These are phyloP conservation scores for Clonostachys sp. DNA, from an alignment of 2,329 filamentous ascomycete genomes.

Conservation along the genomic window DNA sequence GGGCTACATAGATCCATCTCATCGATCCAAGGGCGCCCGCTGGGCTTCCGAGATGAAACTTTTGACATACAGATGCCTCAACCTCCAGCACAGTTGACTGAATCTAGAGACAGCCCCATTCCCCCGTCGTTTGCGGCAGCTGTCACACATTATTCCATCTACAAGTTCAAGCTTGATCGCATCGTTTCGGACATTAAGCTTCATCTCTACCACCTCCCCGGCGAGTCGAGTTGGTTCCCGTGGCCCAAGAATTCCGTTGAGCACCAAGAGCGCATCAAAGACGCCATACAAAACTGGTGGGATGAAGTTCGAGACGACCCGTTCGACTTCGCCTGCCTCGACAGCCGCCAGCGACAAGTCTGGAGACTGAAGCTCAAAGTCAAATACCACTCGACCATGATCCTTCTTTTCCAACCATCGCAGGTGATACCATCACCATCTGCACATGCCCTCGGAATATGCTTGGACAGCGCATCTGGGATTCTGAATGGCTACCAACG, in stretches of 20 bases:
- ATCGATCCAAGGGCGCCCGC: slow-evolving; percentile 28
- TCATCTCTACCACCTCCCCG: slow-evolving; percentile 12
- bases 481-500: slow-evolving; percentile 19
- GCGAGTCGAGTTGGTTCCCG: slow-evolving; percentile 8
- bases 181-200: slow-evolving; percentile 15
- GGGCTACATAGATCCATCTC: slow-evolving; percentile 18
- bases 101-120: neutral
- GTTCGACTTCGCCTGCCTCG: slow-evolving; percentile 1
- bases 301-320: neutral
- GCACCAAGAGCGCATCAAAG: slow-evolving; percentile 7
- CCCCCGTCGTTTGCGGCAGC: slow-evolving; percentile 2
- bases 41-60: slow-evolving; percentile 27
- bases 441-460: slow-evolving; percentile 16
- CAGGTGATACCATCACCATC: slow-evolving; percentile 21
- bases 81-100: neutral
- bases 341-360: slow-evolving; percentile 6
- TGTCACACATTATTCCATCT: slow-evolving; percentile 11
- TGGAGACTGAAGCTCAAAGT: slow-evolving; percentile 19
- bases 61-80: slow-evolving; percentile 21
- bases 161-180: slow-evolving; percentile 16
- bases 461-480: slow-evolving; percentile 17
- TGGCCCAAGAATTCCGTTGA: slow-evolving; percentile 1
- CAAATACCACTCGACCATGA: slow-evolving; percentile 22
- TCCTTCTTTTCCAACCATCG: slow-evolving; percentile 27
- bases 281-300: slow-evolving; percentile 8